phyloP scores from a whole-genome alignment of 495 filamentous ascomycete genomes.

The Aspergillus heteromorphus region DNA sequence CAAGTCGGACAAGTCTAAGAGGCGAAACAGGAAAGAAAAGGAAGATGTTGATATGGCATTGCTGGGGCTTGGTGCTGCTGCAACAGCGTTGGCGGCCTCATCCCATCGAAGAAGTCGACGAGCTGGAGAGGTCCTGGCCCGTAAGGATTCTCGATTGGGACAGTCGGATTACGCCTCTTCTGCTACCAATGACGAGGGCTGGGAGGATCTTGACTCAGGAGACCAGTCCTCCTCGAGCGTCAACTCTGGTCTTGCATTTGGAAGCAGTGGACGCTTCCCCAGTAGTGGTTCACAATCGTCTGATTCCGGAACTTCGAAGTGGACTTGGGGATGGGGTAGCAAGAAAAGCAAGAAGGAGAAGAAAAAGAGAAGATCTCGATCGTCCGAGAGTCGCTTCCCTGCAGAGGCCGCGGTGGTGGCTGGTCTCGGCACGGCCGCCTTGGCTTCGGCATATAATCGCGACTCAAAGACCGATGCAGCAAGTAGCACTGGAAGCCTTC shows the following conservation, averaged over 20 bases:
- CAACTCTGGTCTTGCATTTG: conserved; percentile 54
- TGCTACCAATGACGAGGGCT: conserved; percentile 48
- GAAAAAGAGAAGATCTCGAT: conserved; percentile 18
- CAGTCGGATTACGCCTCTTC: conserved; percentile 28
- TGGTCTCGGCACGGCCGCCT: conserved; percentile 30
- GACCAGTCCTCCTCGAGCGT: conserved; percentile 42
- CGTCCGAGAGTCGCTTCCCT: conserved; percentile 10
- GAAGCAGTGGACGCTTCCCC: conserved; percentile 35
- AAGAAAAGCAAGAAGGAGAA: conserved; percentile 42
- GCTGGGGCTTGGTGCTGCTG: conserved; percentile 51
- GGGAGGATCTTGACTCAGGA: conserved; percentile 55
- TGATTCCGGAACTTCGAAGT: conserved; percentile 47
- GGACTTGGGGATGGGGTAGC: conserved; percentile 56
- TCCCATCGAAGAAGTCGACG: conserved; percentile 23
- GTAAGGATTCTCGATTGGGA: conserved; percentile 32
- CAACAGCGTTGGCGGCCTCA: conserved; percentile 49
- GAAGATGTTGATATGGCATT: conserved; percentile 50
- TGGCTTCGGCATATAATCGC: conserved; percentile 24
- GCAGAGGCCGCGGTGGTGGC: conserved; percentile 22
- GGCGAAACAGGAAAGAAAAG: conserved; percentile 27
- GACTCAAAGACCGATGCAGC: conserved; percentile 13
- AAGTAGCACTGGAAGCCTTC: conserved; percentile 34
- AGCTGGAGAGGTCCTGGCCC: conserved; percentile 37
- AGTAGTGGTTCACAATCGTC: conserved; percentile 47
- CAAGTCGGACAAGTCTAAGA: conserved; percentile 25